Percentiles rank a stretch among this genome's conserved stretches.
Conservation (phyloP, 495 filamentous ascomycete species). For the Neurospora sp. region DNA sequence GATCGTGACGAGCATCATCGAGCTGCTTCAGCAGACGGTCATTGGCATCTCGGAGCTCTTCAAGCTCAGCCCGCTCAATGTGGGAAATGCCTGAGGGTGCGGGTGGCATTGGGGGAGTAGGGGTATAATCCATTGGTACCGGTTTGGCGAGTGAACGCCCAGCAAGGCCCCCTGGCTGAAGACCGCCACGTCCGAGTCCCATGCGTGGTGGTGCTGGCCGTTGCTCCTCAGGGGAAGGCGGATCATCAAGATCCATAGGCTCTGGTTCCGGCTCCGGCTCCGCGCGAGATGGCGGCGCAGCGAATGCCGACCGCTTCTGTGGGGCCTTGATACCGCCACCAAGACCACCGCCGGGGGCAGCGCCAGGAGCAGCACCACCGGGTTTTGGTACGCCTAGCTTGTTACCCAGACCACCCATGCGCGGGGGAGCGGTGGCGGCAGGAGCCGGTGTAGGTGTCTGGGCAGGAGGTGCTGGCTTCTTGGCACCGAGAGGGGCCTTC, state of each 20-base stretch:
- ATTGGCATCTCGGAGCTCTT: slow-evolving; percentile 74
- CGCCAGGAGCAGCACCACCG: slow-evolving; percentile 2
- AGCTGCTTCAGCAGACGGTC: slow-evolving; percentile 60
- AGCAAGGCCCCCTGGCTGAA: slow-evolving; percentile 49
- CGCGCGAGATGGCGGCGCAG: slow-evolving; percentile 43
- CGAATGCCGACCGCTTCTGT: slow-evolving; percentile 50
- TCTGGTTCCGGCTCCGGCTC: slow-evolving; percentile 6
- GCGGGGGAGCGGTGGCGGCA: slow-evolving; percentile 38
- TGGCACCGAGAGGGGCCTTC: slow-evolving; percentile 31
- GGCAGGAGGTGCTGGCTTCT: slow-evolving; percentile 33
- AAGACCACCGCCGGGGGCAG: slow-evolving; percentile 31
- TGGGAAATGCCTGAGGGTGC: slow-evolving; percentile 52
- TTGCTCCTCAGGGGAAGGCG: slow-evolving; percentile 1
- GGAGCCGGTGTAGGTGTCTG: slow-evolving; percentile 30
- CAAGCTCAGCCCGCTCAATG: slow-evolving; percentile 77
- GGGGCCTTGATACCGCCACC: slow-evolving; percentile 59
- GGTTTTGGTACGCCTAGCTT: slow-evolving; percentile 57
- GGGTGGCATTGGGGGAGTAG: slow-evolving; percentile 35
- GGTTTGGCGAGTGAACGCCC: slow-evolving; percentile 83
- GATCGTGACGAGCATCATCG: slow-evolving; percentile 69
- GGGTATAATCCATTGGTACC: slow-evolving; percentile 27
- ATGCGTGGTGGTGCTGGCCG: slow-evolving; percentile 52
- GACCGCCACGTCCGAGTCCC: slow-evolving; percentile 53
- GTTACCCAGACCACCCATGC: slow-evolving; percentile 44
- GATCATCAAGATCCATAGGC: slow-evolving; percentile 13